Percentiles rank a stretch among this genome's conserved stretches.
Conservation (phyloP, 805 yeast species). For the Ogataea parapolymorpha region DNA sequence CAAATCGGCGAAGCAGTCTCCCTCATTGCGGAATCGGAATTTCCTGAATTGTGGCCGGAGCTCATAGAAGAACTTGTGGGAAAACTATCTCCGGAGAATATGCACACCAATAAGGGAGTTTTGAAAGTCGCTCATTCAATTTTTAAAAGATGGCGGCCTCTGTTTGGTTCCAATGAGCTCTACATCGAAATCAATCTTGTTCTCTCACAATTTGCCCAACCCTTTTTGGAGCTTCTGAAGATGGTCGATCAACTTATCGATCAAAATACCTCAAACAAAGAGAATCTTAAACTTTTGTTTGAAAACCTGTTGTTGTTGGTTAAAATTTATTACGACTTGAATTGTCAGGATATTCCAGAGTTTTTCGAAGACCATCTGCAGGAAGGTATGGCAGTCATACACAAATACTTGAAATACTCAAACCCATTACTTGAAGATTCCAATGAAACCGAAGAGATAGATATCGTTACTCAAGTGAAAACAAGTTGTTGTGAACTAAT, state of each 20-base stretch:
- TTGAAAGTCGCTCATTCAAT: conserved; percentile 91
- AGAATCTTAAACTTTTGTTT: conserved; percentile 52
- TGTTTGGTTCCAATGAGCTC: conserved; percentile 85
- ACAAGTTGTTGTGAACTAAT: conserved; percentile 82
- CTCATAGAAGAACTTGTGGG: conserved; percentile 70
- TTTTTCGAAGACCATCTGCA: conserved; percentile 90
- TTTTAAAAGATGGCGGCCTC: conserved; percentile 94
- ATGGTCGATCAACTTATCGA: conserved; percentile 66
- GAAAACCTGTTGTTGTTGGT: conserved; percentile 68
- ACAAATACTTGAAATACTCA: conserved; percentile 68
- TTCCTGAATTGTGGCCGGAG: conserved; percentile 85
- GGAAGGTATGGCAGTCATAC: conserved; percentile 74
- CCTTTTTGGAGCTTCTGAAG: conserved; percentile 69
- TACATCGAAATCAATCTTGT: conserved; percentile 86
- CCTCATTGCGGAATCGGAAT: conserved; percentile 91
- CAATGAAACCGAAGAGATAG: conserved; percentile 65
- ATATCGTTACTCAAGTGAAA: conserved; percentile 66
- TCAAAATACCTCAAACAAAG: conserved; percentile 40
- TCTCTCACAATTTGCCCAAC: conserved; percentile 73
- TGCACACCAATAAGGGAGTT: conserved; percentile 78
- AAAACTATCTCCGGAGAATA: conserved; percentile 62
- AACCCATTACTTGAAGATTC: conserved; percentile 54
- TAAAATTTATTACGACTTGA: conserved; percentile 87
- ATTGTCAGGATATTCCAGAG: conserved; percentile 97
- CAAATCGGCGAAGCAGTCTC: conserved; percentile 95